Evolutionary conservation across 768 basidiomycete species (phyloP), one percentile per base, ranked within the genome.

Genomic region (Trametes cinnabarina): DNA sequence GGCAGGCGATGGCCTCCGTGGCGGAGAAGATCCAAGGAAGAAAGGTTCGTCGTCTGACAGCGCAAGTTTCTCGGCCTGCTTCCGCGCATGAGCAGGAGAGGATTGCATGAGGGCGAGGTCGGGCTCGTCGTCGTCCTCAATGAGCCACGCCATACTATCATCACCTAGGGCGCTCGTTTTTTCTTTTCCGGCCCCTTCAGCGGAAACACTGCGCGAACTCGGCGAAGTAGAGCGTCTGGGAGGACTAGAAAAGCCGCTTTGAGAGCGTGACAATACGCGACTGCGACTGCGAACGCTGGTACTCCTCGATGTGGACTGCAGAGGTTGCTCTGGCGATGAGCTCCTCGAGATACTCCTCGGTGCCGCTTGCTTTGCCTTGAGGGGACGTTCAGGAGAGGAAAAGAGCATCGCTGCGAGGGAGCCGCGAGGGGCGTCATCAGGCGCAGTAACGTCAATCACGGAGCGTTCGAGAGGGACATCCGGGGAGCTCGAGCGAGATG

Each of bases 41-140:
- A 58, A 48, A 26, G 52, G 52, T 14, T 58, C 53, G 42, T 54
- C 52, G 42, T 61, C 60, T 0, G 44, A 58, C 8, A 58, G n/a
- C 6, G 51, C 54, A 6, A 55, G 46, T 4, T 7, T 50, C 17
- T 40, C 58, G 5, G 57, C 46, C 3, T 23, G 3, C 15, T 26
- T 58, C 4, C 44, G 43, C 3, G 39, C 20, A 8, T 28, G 46
- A 3, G 40, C n/a, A 3, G 46, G 58, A 10, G 41, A 53, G 23
- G 42, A 44, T 20, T 15, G 19, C n/a, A 39, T 40, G 3, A 55
- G 22, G 78, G 75, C 3, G 57, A 85, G 73, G 42, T 76, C 74
- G 10, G 74, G 76, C 43, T 86, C 76, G n/a, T 78, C 86, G 50
- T 87, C 85, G 55, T 84, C 85, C 23, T 84, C 85, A 10, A 88